Evolutionary conservation across 192 early-diverging fungal species (phyloP), one percentile per base, ranked within the genome.

Genomic region (Coemansia sp.): DNA sequence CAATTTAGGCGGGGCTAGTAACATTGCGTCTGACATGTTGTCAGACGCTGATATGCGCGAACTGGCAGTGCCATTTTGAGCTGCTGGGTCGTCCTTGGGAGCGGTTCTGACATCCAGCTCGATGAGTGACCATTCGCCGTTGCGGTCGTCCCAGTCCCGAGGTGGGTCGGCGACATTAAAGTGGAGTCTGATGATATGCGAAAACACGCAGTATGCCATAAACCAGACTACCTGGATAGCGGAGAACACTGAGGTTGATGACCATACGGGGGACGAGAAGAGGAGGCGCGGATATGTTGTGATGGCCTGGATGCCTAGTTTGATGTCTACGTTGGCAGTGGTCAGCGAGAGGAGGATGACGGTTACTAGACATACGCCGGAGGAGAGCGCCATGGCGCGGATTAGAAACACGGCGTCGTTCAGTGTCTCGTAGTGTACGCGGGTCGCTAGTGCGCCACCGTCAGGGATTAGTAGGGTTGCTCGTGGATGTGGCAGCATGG

Each of bases 111-210:
- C 79, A 57, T 76, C 79, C 25, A 82, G 74, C 62, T 82, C 79
- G 10, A 82, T 64, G 17, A 76, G 74, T 2, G 70, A 75, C 79
- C 79, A 82, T 46, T 76, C 79, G 68, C 79, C 79, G 46, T 82
- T 82, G 19, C 79, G 59, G 68, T 82, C 79, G 42, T 82, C 79
- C 79, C 79, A 82, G 66, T 82, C 79, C 3, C 79, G 67, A n/a
- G 79, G 79, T 41, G 80, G 75, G 51, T 82, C 80, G 11, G 80
- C 65, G 19, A 76, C 72, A 62, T 83, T 78, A 41, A 83, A 78
- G 64, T 78, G 75, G 44, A 78, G 69, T 17, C 76, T 66, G 29
- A 83, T 70, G 1, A 78, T 62, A 29, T 78, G 80, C 15, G 75
- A 83, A 58, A 83, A 83, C n/a, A 72, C 62, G 42, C 80, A 78